Evolutionary conservation across 148 eudicot species (phyloP).

Genomic region (Gaultheria prostrata): DNA sequence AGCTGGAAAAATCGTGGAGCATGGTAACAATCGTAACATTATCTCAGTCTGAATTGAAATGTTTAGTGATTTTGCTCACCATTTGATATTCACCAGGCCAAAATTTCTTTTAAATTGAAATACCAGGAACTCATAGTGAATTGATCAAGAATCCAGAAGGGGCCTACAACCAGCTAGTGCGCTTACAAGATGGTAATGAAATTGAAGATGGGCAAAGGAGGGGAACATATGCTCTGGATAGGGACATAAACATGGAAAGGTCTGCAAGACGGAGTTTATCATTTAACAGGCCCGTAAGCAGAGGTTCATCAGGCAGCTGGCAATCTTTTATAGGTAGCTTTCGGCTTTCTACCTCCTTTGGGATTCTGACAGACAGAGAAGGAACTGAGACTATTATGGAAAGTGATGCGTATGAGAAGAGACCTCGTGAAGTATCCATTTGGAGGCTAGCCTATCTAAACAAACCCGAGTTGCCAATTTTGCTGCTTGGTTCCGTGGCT

Average conservation of each 20-base stretch:
- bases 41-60: background rate
- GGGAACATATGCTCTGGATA: conserved; percentile 15
- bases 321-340: conserved; percentile 34
- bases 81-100: conserved; percentile 6
- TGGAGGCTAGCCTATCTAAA: conserved; percentile 50
- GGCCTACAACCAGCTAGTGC: conserved; percentile 69
- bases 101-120: conserved; percentile 18
- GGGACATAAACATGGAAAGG: background rate
- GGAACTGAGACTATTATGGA: conserved; percentile 12
- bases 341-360: conserved; percentile 29
- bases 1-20: conserved; percentile 67
- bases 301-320: conserved; percentile 53
- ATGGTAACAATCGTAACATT: conserved; percentile 66
- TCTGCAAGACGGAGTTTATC: conserved; percentile 39
- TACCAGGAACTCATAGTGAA: conserved; percentile 4
- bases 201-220: conserved; percentile 24
- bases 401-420: conserved; percentile 21
- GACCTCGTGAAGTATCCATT: conserved; percentile 32
- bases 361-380: conserved; percentile 21
- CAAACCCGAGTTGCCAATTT: conserved; percentile 61
- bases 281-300: conserved; percentile 48
- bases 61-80: background rate
- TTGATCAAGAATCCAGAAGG: conserved; percentile 64
- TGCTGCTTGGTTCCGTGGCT: conserved; percentile 60
- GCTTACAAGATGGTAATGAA: conserved; percentile 57